Percentiles rank a stretch among this genome's conserved stretches.
These are phyloP conservation scores for Mucor sp. DNA, from an alignment of 371 early-diverging fungal genomes.

Conservation along the genomic window DNA sequence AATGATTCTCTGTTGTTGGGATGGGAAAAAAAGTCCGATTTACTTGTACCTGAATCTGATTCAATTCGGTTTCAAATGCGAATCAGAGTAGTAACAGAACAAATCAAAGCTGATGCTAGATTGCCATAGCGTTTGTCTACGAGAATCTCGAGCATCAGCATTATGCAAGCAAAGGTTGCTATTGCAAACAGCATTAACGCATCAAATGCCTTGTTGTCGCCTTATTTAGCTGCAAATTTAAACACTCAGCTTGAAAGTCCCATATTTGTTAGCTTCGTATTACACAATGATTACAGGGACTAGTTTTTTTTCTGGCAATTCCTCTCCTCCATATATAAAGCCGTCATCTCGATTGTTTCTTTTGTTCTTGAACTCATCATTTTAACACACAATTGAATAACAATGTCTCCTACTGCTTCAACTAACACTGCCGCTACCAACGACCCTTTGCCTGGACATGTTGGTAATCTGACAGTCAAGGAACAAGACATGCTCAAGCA, in stretches of 20 bases:
- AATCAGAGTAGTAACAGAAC: background rate
- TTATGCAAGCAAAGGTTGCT: background rate
- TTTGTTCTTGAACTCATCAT: constrained; percentile 9
- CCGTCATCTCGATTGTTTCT: background rate
- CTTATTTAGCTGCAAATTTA: constrained; percentile 1
- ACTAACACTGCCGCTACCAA: background rate
- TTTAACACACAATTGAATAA: background rate
- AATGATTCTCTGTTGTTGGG: background rate
- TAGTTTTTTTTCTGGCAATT: constrained; percentile 14
- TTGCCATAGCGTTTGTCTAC: background rate
- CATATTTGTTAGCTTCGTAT: constrained; percentile 17
- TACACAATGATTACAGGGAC: constrained; percentile 18
- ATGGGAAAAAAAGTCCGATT: background rate
- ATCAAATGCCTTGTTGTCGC: background rate
- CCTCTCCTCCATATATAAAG: background rate
- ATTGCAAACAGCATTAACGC: background rate
- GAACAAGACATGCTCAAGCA: constrained; percentile 57
- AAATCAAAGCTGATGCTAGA: background rate
- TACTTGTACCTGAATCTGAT: background rate
- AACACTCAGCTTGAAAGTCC: constrained; percentile 20
- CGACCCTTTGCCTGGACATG: constrained; percentile 32
- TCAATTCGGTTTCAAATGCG: background rate
- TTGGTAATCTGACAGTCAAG: constrained; percentile 50
- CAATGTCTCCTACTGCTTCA: constrained; percentile 22
- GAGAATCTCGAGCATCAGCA: background rate